Base-by-base conservation (phyloP, 2,329 filamentous ascomycete species). In the Erysiphe neolycopersici region DNA sequence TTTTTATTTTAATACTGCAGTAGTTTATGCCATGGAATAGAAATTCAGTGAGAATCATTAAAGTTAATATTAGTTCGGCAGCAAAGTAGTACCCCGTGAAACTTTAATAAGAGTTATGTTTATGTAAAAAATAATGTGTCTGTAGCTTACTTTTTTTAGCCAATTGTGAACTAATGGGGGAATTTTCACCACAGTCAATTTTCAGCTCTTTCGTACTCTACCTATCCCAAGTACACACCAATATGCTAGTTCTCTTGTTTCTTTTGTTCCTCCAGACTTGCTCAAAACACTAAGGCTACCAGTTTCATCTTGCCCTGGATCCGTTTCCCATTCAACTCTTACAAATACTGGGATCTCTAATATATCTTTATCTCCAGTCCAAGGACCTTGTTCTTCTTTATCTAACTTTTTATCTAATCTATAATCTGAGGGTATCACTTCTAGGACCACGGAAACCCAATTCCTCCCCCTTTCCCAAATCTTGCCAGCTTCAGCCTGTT, bases 321-420 rank as follows among this genome's bases (percentile, higher is more conserved):
- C 79, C 3, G 71, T 67, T 59, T 85, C 87, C 76, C 85, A 98
- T 59, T 94, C 85, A 45, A 93, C 69, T 19, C 84, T 71, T 47
- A 98, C 82, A 63, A 92, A 91, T 54, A 98, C 76, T 44, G 89
- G 87, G 51, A 98, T 87, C 65, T 98, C 89, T 37, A 95, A 47
- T 0, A 58, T 47, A 49, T 76, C 71, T 54, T 76, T 71, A 51
- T 74, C 71, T 47, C 60, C 63, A 41, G 73, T 53, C 36, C 65
- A 64, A 22, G 29, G 58, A 57, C 38, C 53, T 50, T 3, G 56
- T 56, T 51, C 55, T 44, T 59, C 53, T 19, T 48, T 55, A 43
- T 56, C 54, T 40, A 52, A 49, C 31, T 53, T 49, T 18, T 49
- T 50, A 12, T 48, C 46, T 1, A 45, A 51, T 17, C 46, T 47